These are phyloP conservation scores for Sporisorium graminicola DNA, from an alignment of 1,284 basidiomycete genomes.

Conservation along the genomic window DNA sequence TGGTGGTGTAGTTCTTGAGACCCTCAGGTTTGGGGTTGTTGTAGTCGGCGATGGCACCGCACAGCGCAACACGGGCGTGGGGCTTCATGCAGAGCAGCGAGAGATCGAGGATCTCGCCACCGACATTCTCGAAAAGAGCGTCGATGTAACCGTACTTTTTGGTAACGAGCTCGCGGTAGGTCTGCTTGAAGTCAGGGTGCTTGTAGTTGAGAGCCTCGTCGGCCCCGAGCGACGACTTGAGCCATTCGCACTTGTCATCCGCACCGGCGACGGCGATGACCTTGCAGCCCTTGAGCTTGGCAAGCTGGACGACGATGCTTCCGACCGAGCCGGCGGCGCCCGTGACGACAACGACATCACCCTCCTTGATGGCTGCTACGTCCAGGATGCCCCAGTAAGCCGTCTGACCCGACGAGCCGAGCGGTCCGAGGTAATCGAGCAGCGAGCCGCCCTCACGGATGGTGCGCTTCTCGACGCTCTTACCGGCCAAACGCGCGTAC, in stretches of 20 bases:
- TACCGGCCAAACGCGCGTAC: slow-evolving; percentile 44
- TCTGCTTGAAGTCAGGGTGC: slow-evolving; percentile 74
- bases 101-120: slow-evolving; percentile 53
- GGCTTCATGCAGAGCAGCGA: slow-evolving; percentile 76
- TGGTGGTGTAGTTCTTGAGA: slow-evolving; percentile 71
- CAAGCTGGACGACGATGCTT: slow-evolving; percentile 74
- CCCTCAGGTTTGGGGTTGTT: slow-evolving; percentile 68
- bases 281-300: slow-evolving; percentile 73
- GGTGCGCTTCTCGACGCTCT: slow-evolving; percentile 46
- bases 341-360: slow-evolving; percentile 60
- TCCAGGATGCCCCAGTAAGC: slow-evolving; percentile 68
- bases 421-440: slow-evolving; percentile 66
- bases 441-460: slow-evolving; percentile 39
- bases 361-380: slow-evolving; percentile 53
- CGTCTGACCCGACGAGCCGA: slow-evolving; percentile 69
- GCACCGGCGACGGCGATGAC: slow-evolving; percentile 87
- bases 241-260: slow-evolving; percentile 84
- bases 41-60: slow-evolving; percentile 78
- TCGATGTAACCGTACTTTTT: slow-evolving; percentile 59
- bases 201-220: slow-evolving; percentile 91
- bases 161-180: slow-evolving; percentile 76
- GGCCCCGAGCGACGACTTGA: slow-evolving; percentile 82
- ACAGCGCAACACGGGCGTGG: slow-evolving; percentile 80
- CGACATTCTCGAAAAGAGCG: slow-evolving; percentile 58
- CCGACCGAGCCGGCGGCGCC: slow-evolving; percentile 62